Conservation (phyloP, 2,329 filamentous ascomycete genomes). For the Rhinocladiella similis region DNA sequence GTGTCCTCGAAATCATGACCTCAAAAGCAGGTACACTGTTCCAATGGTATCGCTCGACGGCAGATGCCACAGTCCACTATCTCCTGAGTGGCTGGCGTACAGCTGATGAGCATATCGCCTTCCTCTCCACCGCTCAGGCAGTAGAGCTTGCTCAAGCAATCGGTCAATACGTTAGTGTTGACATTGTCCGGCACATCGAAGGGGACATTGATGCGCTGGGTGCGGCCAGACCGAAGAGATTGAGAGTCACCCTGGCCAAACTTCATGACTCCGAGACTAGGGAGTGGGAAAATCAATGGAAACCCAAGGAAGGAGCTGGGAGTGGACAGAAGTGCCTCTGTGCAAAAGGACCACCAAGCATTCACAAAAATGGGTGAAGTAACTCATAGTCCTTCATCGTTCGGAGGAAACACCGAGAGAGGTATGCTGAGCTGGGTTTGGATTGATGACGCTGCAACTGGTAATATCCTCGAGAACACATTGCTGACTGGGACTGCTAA, state of each 20-base stretch:
- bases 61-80: constrained; percentile 4
- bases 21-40: constrained; percentile 4
- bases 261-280: background rate
- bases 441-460: background rate
- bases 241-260: constrained; percentile 1
- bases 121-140: constrained; percentile 6
- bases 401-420: constrained; percentile 3
- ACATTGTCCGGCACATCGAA: constrained; percentile 9
- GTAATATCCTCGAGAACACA: background rate
- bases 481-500: background rate
- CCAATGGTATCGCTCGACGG: constrained; percentile 6
- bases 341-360: constrained; percentile 12
- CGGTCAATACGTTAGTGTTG: constrained; percentile 8
- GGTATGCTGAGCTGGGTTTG: constrained; percentile 4
- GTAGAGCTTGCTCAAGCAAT: constrained; percentile 10
- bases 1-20: background rate
- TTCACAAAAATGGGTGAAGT: constrained; percentile 13
- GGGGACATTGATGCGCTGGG: constrained; percentile 4
- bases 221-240: background rate
- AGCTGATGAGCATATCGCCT: constrained; percentile 8
- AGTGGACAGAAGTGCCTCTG: constrained; percentile 9
- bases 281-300: constrained; percentile 6
- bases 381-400: constrained; percentile 3
- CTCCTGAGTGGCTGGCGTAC: constrained; percentile 10
- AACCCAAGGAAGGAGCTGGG: background rate